Evolutionary conservation across 2,329 filamentous ascomycete species (phyloP), one percentile per base, ranked within the genome.

Genomic region (Raffaelea deltoideospora): DNA sequence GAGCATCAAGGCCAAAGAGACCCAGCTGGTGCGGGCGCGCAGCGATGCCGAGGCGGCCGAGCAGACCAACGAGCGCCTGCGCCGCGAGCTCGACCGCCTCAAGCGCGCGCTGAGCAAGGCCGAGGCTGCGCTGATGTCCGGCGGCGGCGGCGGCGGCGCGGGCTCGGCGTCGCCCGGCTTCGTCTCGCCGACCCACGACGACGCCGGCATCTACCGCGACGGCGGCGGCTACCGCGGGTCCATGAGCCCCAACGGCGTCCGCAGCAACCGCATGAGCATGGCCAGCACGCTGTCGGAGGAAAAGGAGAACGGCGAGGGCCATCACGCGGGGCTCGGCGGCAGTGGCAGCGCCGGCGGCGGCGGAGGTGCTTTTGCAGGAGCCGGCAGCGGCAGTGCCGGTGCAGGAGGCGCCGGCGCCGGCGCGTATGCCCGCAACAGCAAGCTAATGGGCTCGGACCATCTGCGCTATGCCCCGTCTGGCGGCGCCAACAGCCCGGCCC

Each of bases 1-100:
- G 30, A 90, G 86, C 48, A 92, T 98, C 61, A 96, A 96, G 56
- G 90, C 90, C 13, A 98, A 98, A 58, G 90, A 98, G 57, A 96
- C 90, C 3, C 90, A 98, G 50, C 70, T 98, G 5, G 88, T 96
- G 10, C 79, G 90, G 31, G 87, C 90, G 10, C 72, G 87, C 37
- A 86, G 82, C 45, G 90, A 98, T 50, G 82, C 80, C 23, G 88
- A 96, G 54, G 76, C 83, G 1, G 83, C 87, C 0, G 86, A 95
- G 53, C 78, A 86, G 49, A 79, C 77, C 40, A 86, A 90, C 36
- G 83, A 90, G 43, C 79, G 83, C 39, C 70, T 94, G 37, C 70
- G 81, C 43, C 76, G 87, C 37, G 90, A 98, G 59, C 79, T 95
- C 33, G 90, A 98, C 46, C 74, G 90, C 37, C 66, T 98, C 42